Conservation (phyloP, 305 asterid genomes). For the Stenogyne calaminthoides region DNA sequence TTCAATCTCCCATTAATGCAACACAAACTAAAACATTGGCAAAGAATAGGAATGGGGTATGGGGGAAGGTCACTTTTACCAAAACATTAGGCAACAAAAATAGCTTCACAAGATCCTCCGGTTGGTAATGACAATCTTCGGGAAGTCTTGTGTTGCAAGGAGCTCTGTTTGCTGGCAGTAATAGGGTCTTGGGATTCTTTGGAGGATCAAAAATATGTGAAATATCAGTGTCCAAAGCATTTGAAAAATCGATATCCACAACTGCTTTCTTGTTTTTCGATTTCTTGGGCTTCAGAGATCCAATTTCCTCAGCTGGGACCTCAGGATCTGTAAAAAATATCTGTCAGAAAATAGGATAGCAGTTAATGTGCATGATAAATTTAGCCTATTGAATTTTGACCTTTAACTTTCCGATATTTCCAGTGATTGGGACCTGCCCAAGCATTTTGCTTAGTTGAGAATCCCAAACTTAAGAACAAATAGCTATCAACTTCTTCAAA, state of each 20-base stretch:
- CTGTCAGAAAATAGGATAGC: conserved; percentile 3
- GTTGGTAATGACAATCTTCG: conserved; percentile 97
- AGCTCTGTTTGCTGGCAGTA: conserved; percentile 72
- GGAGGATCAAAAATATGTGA: conserved; percentile 76
- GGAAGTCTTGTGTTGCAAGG: conserved; percentile 85
- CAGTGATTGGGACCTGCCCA: conserved; percentile 99
- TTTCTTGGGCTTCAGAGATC: conserved; percentile 66
- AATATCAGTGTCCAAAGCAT: conserved; percentile 54
- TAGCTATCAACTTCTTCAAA: conserved; percentile 76
- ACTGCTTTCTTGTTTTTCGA: conserved; percentile 59
- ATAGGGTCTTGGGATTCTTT: conserved; percentile 76
- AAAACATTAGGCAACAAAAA: conserved; percentile 80
- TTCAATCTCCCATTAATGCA: background rate
- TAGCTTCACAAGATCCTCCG: conserved; percentile 94
- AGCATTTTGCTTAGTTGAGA: conserved; percentile 79
- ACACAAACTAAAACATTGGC: background rate
- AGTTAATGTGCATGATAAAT: conserved; percentile 5
- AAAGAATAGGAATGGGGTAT: background rate
- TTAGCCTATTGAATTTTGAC: conserved; percentile 40
- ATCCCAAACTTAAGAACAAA: conserved; percentile 71
- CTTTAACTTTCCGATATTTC: conserved; percentile 85
- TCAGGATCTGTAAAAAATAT: conserved; percentile 51
- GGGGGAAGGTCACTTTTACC: conserved; percentile 48
- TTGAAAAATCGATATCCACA: conserved; percentile 67
- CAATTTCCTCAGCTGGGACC: conserved; percentile 54